phyloP scores from a whole-genome alignment of 108 stramenopile genomes.

The Pseudonitzschia delicatissima region DNA sequence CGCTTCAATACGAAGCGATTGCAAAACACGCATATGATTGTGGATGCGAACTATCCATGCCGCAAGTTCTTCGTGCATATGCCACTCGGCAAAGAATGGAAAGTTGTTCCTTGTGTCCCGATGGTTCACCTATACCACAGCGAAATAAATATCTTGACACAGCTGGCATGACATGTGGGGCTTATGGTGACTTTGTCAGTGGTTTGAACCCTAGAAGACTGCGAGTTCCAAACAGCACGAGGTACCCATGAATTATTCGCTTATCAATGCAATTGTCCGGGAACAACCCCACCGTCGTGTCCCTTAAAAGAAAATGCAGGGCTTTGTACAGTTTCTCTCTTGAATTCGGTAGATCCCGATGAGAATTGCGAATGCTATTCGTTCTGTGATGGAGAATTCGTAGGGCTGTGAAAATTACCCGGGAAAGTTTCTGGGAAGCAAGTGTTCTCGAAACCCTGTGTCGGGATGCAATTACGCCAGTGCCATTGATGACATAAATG shows the following conservation, averaged over 20 bases:
- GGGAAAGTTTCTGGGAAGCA: conserved; percentile 15
- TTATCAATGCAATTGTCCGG: conserved; percentile 18
- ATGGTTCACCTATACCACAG: conserved; percentile 11
- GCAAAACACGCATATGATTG: conserved; percentile 15
- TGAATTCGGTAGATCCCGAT: conserved; percentile 10
- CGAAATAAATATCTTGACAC: not conserved
- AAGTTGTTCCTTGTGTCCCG: conserved; percentile 19
- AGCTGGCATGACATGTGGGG: conserved; percentile 5
- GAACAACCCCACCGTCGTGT: conserved; percentile 2
- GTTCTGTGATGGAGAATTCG: conserved; percentile 29
- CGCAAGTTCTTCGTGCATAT: not conserved
- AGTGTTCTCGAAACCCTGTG: conserved; percentile 12
- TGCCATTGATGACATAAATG: conserved; percentile 9
- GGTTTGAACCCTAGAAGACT: not conserved
- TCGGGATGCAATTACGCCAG: conserved; percentile 27
- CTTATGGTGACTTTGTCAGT: not conserved
- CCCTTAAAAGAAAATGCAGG: conserved; percentile 18
- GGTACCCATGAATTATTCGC: conserved; percentile 12
- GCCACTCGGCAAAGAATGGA: not conserved
- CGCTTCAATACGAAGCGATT: conserved; percentile 18
- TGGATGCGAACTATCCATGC: conserved; percentile 10
- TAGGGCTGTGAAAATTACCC: conserved; percentile 17
- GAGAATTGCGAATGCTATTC: conserved; percentile 28
- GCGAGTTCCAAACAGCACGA: not conserved
- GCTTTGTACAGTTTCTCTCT: conserved; percentile 23